Base-by-base conservation (phyloP, 2,329 filamentous ascomycete genomes). In the Thielaviopsis euricoi region DNA sequence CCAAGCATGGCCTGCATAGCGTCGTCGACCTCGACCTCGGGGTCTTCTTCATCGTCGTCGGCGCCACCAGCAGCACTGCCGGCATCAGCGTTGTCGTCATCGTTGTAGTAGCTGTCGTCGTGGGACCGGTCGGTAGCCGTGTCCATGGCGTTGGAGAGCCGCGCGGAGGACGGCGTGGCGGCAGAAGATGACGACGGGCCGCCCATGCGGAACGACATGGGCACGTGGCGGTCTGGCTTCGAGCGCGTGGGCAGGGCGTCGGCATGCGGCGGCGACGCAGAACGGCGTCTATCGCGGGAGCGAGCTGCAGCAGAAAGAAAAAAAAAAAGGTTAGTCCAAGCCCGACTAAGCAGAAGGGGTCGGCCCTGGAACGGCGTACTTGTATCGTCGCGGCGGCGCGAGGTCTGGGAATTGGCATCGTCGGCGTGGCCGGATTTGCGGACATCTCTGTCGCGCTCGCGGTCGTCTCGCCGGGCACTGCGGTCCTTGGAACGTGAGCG, bases 1-100 rank as follows among this genome's bases (percentile, higher is more conserved):
- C 93, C 93, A 87, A 98, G 90, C 74, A 90, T 82, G 54, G 84
- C 83, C 64, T 83, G 77, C 85, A 97, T 91, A 43, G 17, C 83
- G 62, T 90, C 86, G 58, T 77, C 77, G 33, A 78, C 78, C 54
- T 76, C 72, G 17, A 76, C 66, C 26, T 76, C 71, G 48, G 78
- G 78, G 19, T 79, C 76, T 17, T 77, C 73, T 37, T 64, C 66
- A 52, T 68, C 64, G 7, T 62, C 62, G 13, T 63, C 63, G n/a
- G n/a, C n/a, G n/a, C n/a, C n/a, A n/a, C n/a, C n/a, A n/a, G n/a
- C n/a, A n/a, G n/a, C n/a, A n/a, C n/a, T n/a, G n/a, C n/a, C n/a
- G n/a, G n/a, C n/a, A 6, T 66, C 70, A 3, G 65, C 67, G 6
- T 58, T 40, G 29, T 15, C 29, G 33, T 19, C 52, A 6, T 55